Conservation (phyloP, 2,329 filamentous ascomycete genomes). For the Byssoonygena ceratinophila region DNA sequence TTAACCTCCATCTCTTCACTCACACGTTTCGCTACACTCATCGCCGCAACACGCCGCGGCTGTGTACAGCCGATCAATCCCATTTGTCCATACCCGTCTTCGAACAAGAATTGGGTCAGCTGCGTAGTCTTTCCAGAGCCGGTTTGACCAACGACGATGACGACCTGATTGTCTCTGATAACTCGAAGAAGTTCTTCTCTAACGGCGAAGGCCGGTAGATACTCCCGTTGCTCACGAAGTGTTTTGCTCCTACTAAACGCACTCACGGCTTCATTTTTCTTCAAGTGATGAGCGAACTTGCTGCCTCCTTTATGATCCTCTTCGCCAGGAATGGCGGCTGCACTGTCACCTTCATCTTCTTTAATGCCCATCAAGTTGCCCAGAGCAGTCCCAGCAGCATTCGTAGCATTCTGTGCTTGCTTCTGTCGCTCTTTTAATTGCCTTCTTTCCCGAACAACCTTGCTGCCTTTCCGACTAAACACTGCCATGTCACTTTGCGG, state of each 20-base stretch:
- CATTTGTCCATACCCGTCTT: conserved; percentile 79
- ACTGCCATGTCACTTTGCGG: conserved; percentile 98
- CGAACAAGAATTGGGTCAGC: conserved; percentile 87
- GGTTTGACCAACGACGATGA: conserved; percentile 93
- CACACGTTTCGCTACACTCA: conserved; percentile 98
- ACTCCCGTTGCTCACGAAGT: conserved; percentile 82
- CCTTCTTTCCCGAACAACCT: conserved; percentile 78
- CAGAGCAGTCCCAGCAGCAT: conserved; percentile 77
- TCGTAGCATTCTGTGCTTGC: conserved; percentile 90
- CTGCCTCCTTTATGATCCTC: conserved; percentile 53
- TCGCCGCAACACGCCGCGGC: conserved; percentile 88
- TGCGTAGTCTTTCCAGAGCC: conserved; percentile 97
- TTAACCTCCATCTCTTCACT: conserved; percentile 96
- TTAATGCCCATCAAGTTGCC: conserved; percentile 95
- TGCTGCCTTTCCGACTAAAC: conserved; percentile 89
- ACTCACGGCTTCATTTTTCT: conserved; percentile 74
- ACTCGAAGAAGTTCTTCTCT: conserved; percentile 84
- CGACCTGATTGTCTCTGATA: conserved; percentile 91
- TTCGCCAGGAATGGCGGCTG: conserved; percentile 63
- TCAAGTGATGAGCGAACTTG: conserved; percentile 86
- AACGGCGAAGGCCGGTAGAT: conserved; percentile 88
- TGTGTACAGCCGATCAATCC: conserved; percentile 97
- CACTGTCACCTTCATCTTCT: conserved; percentile 79
- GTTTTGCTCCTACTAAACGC: conserved; percentile 90
- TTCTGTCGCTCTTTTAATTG: conserved; percentile 89